phyloP scores from a whole-genome alignment of 768 basidiomycete genomes.

The Leccinum sublutescens region DNA sequence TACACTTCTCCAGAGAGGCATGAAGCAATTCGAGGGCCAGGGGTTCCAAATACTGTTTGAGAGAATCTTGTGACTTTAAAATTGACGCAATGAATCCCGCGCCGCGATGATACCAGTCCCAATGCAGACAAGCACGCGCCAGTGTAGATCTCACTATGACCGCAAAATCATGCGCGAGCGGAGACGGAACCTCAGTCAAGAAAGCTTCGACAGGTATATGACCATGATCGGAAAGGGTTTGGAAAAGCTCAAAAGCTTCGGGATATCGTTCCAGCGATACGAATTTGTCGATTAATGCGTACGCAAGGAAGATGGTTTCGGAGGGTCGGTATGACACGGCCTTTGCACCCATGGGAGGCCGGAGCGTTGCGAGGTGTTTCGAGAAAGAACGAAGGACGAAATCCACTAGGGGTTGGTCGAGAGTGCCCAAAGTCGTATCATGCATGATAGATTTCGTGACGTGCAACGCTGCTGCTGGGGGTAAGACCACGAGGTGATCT shows the following conservation, averaged over 20 bases:
- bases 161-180: constrained; percentile 37
- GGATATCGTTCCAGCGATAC: constrained; percentile 34
- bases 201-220: constrained; percentile 50
- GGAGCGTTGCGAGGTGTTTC: constrained; percentile 23
- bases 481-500: constrained; percentile 11
- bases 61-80: constrained; percentile 23
- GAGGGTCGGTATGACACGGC: constrained; percentile 41
- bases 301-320: constrained; percentile 38
- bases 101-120: constrained; percentile 50
- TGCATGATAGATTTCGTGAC: constrained; percentile 25
- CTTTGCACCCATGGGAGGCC: constrained; percentile 27
- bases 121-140: constrained; percentile 51
- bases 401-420: constrained; percentile 24
- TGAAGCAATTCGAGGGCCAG: constrained; percentile 47
- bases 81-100: constrained; percentile 36
- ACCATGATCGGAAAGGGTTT: constrained; percentile 42
- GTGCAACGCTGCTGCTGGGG: constrained; percentile 15
- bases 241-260: constrained; percentile 47
- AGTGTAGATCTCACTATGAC: constrained; percentile 50
- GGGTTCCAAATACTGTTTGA: constrained; percentile 27
- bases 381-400: constrained; percentile 34
- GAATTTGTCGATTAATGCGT: constrained; percentile 43
- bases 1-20: constrained; percentile 38
- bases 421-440: constrained; percentile 8
- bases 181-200: constrained; percentile 33